A percentile compares a stretch with the other conserved stretches of the same genome.
These are phyloP conservation scores for Ogataea hybrid DNA, from an alignment of 1,139 yeast species.

Conservation along the genomic window DNA sequence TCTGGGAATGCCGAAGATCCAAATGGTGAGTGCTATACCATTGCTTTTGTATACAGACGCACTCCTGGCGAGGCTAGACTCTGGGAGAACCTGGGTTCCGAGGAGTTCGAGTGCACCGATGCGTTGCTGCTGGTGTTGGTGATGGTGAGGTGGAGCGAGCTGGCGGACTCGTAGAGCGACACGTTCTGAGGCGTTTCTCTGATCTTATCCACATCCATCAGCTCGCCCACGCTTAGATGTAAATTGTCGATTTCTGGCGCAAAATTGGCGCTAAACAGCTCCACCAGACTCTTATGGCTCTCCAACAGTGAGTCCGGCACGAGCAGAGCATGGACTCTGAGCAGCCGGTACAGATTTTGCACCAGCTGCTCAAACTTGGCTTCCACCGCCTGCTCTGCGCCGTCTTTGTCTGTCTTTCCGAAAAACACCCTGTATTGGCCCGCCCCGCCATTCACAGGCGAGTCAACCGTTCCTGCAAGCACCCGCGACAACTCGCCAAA, in stretches of 20 bases:
- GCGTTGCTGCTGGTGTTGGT: conserved; percentile 10
- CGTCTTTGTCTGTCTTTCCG: conserved; percentile 32
- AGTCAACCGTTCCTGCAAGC: conserved; percentile 84
- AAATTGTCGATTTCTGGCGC: conserved; percentile 52
- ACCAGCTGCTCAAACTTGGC: conserved; percentile 72
- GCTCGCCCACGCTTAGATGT: conserved; percentile 20
- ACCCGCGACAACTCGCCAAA: conserved; percentile 73
- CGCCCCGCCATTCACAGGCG: conserved; percentile 93
- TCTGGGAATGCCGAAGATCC: conserved; percentile 2
- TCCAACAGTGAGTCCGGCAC: conserved; percentile 56
- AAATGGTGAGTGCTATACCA: background rate
- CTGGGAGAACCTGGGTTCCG: conserved; percentile 16
- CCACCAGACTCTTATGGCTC: conserved; percentile 66
- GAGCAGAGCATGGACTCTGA: conserved; percentile 65
- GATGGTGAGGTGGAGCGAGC: conserved; percentile 1
- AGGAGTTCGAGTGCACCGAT: conserved; percentile 18
- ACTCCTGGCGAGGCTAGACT: conserved; percentile 4
- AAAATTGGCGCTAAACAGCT: conserved; percentile 67
- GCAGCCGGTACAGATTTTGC: conserved; percentile 60
- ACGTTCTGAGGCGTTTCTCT: conserved; percentile 5
- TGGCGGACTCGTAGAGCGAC: background rate
- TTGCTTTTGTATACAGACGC: conserved; percentile 6
- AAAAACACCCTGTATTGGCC: conserved; percentile 78
- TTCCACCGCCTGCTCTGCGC: conserved; percentile 47
- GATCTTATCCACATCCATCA: conserved; percentile 17